Evolutionary conservation across 2,329 filamentous ascomycete species (phyloP).

Genomic region (Neurospora sp.): DNA sequence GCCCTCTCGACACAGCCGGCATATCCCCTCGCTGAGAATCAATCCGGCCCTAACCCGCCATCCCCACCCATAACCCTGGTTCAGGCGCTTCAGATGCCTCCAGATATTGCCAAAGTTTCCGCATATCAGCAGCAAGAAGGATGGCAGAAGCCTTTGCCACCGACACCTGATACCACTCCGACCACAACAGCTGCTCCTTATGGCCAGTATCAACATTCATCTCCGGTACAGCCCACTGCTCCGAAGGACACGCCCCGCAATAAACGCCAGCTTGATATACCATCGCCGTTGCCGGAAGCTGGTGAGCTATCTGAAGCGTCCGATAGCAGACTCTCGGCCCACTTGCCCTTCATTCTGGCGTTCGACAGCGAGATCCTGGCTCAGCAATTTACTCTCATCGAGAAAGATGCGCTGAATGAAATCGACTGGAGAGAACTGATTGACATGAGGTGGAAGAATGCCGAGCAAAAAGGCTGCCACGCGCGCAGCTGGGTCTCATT

Average conservation of each 20-base stretch:
- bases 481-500: conserved; percentile 76
- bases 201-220: conserved; percentile 21
- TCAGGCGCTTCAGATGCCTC: conserved; percentile 36
- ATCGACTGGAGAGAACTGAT: conserved; percentile 85
- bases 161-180: conserved; percentile 41
- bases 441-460: conserved; percentile 72
- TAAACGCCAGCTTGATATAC: conserved; percentile 21
- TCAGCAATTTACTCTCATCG: conserved; percentile 76
- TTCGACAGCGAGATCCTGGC: conserved; percentile 72
- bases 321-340: conserved; percentile 37
- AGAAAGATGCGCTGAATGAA: conserved; percentile 77
- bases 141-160: conserved; percentile 36
- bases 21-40: conserved; percentile 24
- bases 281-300: conserved; percentile 13
- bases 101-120: conserved; percentile 27
- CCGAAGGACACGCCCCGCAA: conserved; percentile 28
- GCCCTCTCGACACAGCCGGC: conserved; percentile 27
- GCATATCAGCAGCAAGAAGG: conserved; percentile 31
- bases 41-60: conserved; percentile 22
- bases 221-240: conserved; percentile 23
- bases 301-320: conserved; percentile 10
- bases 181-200: conserved; percentile 27
- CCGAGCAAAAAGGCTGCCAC: conserved; percentile 42
- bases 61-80: conserved; percentile 39
- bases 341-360: conserved; percentile 71